Evolutionary conservation across 1,139 yeast species (phyloP), one percentile per base, ranked within the genome.

Genomic region (Trichomonascaceae sp.): DNA sequence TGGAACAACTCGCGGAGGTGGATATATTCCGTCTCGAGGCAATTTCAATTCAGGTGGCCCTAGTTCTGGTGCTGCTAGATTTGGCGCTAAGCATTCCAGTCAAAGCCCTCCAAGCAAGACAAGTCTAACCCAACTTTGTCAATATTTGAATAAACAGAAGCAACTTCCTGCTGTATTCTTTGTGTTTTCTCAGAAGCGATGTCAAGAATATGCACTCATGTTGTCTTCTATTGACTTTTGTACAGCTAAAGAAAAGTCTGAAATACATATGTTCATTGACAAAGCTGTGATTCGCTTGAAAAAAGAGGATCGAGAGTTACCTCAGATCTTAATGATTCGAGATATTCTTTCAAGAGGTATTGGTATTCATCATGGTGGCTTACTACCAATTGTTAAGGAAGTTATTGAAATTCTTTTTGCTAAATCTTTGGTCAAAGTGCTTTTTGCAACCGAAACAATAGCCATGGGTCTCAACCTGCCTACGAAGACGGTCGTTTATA

Each of bases 401-500:
- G 85, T 91, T 53, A 93, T 93, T 62, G 99, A 93, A 70, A 91
- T 93, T 55, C 72, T 93, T 49, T 93, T 93, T 72, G 85, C 97
- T 0, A 85, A 81, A 63, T 83, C 96, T 0, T 76, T 93, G 52
- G 88, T 93, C 45, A 91, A 90, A 68, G 95, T 91, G 0, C 75
- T 93, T 51, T 93, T 93, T 74, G 99, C 99, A 0, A 93, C 99
- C 0, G 99, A 93, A 70, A 93, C 99, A 0, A 93, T 93, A 74
- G 96, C 99, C 1, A 95, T 93, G 91, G 99, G 99, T 12, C 80
- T 93, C 65, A 93, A 93, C 68, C 80, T 93, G 74, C 99, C 99
- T 24, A 95, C 99, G 0, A 85, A 95, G 70, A 93, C 99, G 0
- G 99, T 93, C 47, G 93, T 93, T 1, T 93, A 93, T 69, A 81